Percentiles rank a stretch among this genome's conserved stretches.
Conservation (phyloP, 2,329 filamentous ascomycete species). For the Pseudonectria buxi region DNA sequence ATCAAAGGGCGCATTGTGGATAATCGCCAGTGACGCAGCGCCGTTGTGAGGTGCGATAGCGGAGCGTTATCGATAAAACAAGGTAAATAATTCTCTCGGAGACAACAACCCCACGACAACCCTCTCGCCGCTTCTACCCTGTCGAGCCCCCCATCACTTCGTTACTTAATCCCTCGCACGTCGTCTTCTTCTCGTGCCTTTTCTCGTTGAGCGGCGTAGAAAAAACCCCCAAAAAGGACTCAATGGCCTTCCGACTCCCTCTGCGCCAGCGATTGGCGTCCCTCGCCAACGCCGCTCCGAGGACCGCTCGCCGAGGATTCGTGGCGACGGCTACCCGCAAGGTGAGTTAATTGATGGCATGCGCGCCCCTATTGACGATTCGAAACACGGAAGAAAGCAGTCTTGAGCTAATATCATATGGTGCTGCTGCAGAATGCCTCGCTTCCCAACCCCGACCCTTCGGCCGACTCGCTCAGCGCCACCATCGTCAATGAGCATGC, state of each 20-base stretch:
- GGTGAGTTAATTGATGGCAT: too few species aligned
- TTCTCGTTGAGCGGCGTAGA: too few species aligned
- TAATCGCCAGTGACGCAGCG: conserved; percentile 9
- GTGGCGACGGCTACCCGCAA: conserved; percentile 30
- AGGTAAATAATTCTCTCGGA: conserved; percentile 19
- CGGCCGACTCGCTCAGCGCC: conserved; percentile 65
- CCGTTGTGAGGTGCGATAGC: conserved; percentile 21
- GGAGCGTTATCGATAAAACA: conserved; percentile 25
- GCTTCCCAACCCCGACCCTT: conserved; percentile 63
- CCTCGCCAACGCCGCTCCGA: conserved; percentile 19
- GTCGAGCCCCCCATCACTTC: too few species aligned
- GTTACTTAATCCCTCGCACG: too few species aligned
- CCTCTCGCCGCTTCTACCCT: neutral
- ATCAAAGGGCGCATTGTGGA: neutral
- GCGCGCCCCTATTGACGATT: too few species aligned
- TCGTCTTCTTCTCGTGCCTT: too few species aligned
- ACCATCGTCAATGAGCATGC: conserved; percentile 68
- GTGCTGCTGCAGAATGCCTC: conserved; percentile 22
- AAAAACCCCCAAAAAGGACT: conserved; percentile 1
- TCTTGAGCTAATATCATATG: too few species aligned
- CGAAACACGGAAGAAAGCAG: too few species aligned
- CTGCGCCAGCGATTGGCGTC: conserved; percentile 32
- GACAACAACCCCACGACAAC: conserved; percentile 2
- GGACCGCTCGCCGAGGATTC: conserved; percentile 23
- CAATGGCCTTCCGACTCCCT: conserved; percentile 35